A percentile compares a stretch with the other conserved stretches of the same genome.
phyloP scores from a whole-genome alignment of 805 yeast species.

The Suhomyces emberorum region DNA sequence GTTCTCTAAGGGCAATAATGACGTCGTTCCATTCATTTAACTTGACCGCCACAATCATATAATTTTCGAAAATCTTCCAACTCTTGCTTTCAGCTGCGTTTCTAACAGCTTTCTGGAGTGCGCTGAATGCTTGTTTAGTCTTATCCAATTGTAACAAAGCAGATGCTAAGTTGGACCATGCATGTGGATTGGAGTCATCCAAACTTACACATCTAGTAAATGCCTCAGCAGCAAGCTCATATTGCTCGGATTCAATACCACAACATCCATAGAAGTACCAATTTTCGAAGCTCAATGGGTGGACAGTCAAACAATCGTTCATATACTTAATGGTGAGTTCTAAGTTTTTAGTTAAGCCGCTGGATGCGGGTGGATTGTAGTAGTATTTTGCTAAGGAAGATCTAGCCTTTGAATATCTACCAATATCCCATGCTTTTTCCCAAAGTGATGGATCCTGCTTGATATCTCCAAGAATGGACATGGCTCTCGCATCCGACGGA shows the following conservation, averaged over 20 bases:
- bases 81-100: constrained; percentile 64
- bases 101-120: constrained; percentile 75
- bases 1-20: constrained; percentile 63
- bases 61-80: constrained; percentile 92
- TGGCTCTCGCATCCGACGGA: constrained; percentile 80
- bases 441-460: constrained; percentile 72
- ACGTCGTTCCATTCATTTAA: constrained; percentile 89
- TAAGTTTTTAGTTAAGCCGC: constrained; percentile 52
- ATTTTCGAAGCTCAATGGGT: constrained; percentile 72
- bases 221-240: constrained; percentile 82
- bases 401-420: constrained; percentile 81
- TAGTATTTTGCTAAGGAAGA: constrained; percentile 73
- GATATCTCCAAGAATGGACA: constrained; percentile 82
- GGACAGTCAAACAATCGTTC: constrained; percentile 67
- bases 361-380: constrained; percentile 58
- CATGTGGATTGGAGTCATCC: constrained; percentile 73
- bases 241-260: constrained; percentile 70
- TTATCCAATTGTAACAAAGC: constrained; percentile 65
- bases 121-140: constrained; percentile 75
- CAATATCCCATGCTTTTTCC: constrained; percentile 84
- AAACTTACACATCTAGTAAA: constrained; percentile 86
- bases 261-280: constrained; percentile 94
- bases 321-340: constrained; percentile 59
- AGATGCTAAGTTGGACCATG: constrained; percentile 92
- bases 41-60: constrained; percentile 74